Evolutionary conservation across 2,329 filamentous ascomycete genomes (phyloP), one percentile per base, ranked within the genome.

Genomic region (Acephala macrosclerotiorum): DNA sequence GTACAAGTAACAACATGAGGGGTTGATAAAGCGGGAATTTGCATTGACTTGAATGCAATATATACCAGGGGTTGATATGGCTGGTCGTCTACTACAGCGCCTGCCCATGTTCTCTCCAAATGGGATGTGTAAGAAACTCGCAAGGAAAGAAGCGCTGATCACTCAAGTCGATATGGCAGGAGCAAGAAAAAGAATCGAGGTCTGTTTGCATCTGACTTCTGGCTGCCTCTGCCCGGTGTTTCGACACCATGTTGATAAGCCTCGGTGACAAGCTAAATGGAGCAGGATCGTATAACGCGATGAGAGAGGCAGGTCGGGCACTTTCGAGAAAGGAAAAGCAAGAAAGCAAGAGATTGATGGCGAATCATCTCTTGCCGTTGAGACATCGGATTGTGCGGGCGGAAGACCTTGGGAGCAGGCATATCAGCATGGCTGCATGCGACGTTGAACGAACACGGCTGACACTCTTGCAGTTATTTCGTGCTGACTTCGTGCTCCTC

Each of bases 391-490:
- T 61, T 65, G 55, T 60, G 38, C 56, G 56, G 29, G 35, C 45
- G 45, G 58, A 56, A 36, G 40, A 20, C 59, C 47, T 64, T 61
- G 36, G 53, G 58, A 58, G 59, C 40, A 65, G 57, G 60, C 40
- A 58, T 47, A 58, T 42, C 56, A 14, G 26, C n/a, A 68, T 67
- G 59, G 51, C 56, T 73, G 71, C 68, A 71, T 73, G 62, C 68
- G 66, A 72, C 66, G 69, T 70, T 69, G 64, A 68, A 70, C 67
- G 61, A 66, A 66, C 47, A 64, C 58, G 68, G 66, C 64, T 68
- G 65, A 65, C 70, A 69, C 61, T 66, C 57, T 57, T 65, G 64
- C 66, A 63, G 59, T 65, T 58, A 63, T 56, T 58, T 64, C 35
- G 42, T 45, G 51, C 38, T 61, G 56, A 36, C 16, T 65, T 65